phyloP scores from a whole-genome alignment of 352 stramenopile species.

The Globisporangium barbulae region DNA sequence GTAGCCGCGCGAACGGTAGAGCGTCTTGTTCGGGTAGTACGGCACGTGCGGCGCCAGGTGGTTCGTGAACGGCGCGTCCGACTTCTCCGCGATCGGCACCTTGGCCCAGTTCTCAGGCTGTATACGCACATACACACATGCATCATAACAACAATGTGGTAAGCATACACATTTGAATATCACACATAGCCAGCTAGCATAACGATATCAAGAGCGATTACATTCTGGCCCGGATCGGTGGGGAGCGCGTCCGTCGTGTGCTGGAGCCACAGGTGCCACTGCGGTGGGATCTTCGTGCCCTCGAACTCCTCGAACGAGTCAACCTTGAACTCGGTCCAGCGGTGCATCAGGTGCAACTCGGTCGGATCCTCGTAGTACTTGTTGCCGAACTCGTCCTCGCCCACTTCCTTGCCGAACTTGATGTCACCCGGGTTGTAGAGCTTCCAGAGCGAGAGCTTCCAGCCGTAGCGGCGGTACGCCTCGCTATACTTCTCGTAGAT shows the following conservation, averaged over 20 bases:
- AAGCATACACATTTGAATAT: not conserved
- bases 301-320: conserved; percentile 79
- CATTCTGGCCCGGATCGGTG: conserved; percentile 54
- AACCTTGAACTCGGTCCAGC: conserved; percentile 84
- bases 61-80: conserved; percentile 66
- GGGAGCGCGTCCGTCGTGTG: conserved; percentile 72
- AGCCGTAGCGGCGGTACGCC: conserved; percentile 77
- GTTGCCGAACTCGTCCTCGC: conserved; percentile 80
- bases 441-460: conserved; percentile 81
- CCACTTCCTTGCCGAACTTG: conserved; percentile 84
- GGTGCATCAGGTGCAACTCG: conserved; percentile 70
- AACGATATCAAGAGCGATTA: conserved; percentile 18
- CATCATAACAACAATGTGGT: not conserved
- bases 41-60: conserved; percentile 62
- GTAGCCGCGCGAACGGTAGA: conserved; percentile 78
- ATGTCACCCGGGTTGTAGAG: conserved; percentile 87
- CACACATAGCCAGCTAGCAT: too few species aligned
- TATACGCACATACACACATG: not conserved
- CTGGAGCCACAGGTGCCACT: conserved; percentile 88
- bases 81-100: conserved; percentile 40
- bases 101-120: conserved; percentile 75
- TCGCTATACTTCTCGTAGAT: conserved; percentile 83
- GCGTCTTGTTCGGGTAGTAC: conserved; percentile 77
- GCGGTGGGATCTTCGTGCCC: conserved; percentile 66
- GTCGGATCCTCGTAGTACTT: conserved; percentile 87